Conservation (phyloP, 148 eudicot species). For the Rheum nobile region DNA sequence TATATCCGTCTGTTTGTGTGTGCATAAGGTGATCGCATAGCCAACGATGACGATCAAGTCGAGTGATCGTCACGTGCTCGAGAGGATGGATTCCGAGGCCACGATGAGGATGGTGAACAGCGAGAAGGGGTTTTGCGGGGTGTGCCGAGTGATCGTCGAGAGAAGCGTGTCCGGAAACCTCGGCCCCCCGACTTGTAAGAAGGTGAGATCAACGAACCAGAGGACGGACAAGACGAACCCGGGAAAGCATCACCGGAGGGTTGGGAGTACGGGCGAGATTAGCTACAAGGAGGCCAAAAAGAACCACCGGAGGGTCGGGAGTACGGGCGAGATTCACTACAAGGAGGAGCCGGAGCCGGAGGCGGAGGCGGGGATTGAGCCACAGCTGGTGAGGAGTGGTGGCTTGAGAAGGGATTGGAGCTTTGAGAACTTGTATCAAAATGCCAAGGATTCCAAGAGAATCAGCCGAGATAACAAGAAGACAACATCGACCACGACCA, state of each 20-base stretch:
- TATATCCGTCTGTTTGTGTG: not conserved
- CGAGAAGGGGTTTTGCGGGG: constrained; percentile 7
- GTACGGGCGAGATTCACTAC: constrained; percentile 9
- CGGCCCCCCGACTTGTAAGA: constrained; percentile 12
- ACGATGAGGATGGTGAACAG: constrained; percentile 3
- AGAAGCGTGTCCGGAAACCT: constrained; percentile 41
- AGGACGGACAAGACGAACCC: constrained; percentile 4
- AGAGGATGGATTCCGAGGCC: constrained; percentile 26
- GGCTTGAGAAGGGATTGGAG: constrained; percentile 93
- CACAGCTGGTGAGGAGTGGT: constrained; percentile 53
- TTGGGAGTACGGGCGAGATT: constrained; percentile 12
- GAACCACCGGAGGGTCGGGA: constrained; percentile 12
- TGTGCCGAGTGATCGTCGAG: constrained; percentile 13
- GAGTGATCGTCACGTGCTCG: constrained; percentile 12
- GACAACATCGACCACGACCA: not conserved
- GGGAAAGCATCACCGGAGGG: constrained; percentile 8
- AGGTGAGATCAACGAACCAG: not conserved
- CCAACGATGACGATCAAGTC: not conserved
- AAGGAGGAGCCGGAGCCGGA: too few relatives aligned
- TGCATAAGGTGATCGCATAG: not conserved
- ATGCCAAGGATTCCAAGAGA: constrained; percentile 8
- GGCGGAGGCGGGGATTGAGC: constrained; percentile 14
- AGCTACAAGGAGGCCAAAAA: not conserved
- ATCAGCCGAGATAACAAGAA: not conserved
- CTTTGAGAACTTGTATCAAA: constrained; percentile 42